A percentile compares a stretch with the other conserved stretches of the same genome.
phyloP scores from a whole-genome alignment of 1,284 basidiomycete species.

The Irpex rosettiformis region DNA sequence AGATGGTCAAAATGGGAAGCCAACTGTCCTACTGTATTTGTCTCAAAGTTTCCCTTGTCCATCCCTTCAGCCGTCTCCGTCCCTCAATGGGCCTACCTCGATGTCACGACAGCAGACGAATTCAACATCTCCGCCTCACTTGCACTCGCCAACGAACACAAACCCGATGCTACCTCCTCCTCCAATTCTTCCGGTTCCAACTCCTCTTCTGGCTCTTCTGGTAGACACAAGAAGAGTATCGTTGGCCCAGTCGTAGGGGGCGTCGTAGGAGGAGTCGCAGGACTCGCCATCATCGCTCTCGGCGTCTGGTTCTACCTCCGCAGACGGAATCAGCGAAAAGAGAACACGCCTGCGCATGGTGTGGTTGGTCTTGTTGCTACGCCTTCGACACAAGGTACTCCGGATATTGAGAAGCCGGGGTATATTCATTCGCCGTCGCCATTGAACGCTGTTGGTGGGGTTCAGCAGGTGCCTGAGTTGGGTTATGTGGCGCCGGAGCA shows the following conservation, averaged over 20 bases:
- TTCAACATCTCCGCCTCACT: slow-evolving; percentile 5
- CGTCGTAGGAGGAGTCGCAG: slow-evolving; percentile 4
- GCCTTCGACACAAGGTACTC: not conserved
- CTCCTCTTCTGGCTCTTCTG: not conserved
- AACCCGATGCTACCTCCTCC: slow-evolving; percentile 5
- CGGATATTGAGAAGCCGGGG: slow-evolving; percentile 2
- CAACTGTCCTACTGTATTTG: slow-evolving; percentile 1
- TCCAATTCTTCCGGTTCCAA: not conserved
- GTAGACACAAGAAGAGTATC: not conserved
- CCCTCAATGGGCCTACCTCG: slow-evolving; percentile 14
- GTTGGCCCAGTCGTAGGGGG: not conserved
- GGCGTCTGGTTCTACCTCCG: slow-evolving; percentile 9
- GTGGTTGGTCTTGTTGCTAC: not conserved
- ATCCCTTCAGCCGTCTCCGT: slow-evolving; percentile 10
- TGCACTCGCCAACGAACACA: not conserved
- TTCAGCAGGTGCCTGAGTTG: not conserved
- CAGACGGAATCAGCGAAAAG: not conserved
- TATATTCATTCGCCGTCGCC: not conserved
- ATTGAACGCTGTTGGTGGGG: not conserved
- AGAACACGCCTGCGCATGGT: not conserved
- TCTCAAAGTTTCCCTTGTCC: not conserved
- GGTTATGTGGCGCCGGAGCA: not conserved
- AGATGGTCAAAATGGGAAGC: slow-evolving; percentile 9
- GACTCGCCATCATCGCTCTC: not conserved
- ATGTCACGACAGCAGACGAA: slow-evolving; percentile 1